Base-by-base conservation (phyloP, 1,284 basidiomycete genomes). In the Earliella scabrosa region DNA sequence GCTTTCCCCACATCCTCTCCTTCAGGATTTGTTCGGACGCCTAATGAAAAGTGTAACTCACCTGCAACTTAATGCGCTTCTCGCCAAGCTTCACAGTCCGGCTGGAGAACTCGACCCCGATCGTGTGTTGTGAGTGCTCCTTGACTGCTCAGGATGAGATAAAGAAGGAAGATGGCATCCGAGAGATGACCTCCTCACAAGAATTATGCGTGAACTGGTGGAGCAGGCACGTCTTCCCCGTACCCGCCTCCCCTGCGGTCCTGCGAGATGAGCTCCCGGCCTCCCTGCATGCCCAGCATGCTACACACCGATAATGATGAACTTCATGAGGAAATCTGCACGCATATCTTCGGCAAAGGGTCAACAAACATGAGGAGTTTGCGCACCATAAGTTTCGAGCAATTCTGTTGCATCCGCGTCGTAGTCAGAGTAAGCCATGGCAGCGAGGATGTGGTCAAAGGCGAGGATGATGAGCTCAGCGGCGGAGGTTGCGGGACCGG, bases 161-260 rank as follows among this genome's bases (percentile, higher is more conserved):
- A 45, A 56, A 57, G 20, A 43, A 43, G 21, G 54, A 34, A 51
- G 34, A 45, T 43, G 44, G 38, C 47, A 40, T 45, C 52, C 45
- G 26, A 49, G 20, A 18, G 43, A 36, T 46, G 53, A 14, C 39
- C 36, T 24, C 81, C 93, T 65, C 67, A 97, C 95, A 97, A 50
- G 88, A 83, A 71, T 97, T 95, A 74, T 97, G 92, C 58, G 94
- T 93, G 72, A 97, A 98, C 63, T 97, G 95, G 72, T 98, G 95
- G 48, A 98, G 80, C 36, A 98, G 77, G 74, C 96, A 98, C 20
- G 94, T 96, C 80, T 99, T 99, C 44, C 97, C 97, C 3, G 94
- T 93, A 59, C 95, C 96, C 13, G 96, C 92, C 78, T 98, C 96
- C 63, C 95, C 95, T 97, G 38, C 9, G 32, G 20, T 27, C 45